Percentiles rank a stretch among this genome's conserved stretches.
These are phyloP conservation scores for Croton setiger DNA, from an alignment of 441 rosid species.

Conservation along the genomic window DNA sequence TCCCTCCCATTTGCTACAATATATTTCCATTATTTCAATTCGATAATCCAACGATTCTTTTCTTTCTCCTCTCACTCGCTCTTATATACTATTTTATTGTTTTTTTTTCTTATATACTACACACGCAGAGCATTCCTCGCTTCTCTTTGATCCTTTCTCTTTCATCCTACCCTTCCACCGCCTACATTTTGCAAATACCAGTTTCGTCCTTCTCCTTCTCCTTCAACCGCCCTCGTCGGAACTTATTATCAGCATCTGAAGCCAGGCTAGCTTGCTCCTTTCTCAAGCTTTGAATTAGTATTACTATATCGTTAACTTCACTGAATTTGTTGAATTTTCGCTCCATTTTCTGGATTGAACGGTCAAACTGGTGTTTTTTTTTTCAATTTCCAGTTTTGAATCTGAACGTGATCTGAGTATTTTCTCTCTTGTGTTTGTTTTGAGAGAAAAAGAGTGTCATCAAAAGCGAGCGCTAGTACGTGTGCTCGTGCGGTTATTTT, in stretches of 20 bases:
- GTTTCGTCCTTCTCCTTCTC: too few relatives aligned
- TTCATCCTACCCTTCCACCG: too few relatives aligned
- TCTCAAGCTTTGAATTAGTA: too few relatives aligned
- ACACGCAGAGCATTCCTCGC: background rate
- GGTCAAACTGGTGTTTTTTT: background rate
- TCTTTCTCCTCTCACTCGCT: background rate
- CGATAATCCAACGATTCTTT: slow-evolving; percentile 26
- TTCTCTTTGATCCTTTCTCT: background rate
- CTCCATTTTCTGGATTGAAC: background rate
- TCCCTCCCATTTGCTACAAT: background rate
- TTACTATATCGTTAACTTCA: too few relatives aligned
- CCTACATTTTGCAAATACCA: background rate
- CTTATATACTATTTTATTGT: too few relatives aligned
- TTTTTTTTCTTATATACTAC: slow-evolving; percentile 19
- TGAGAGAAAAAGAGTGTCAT: slow-evolving; percentile 3
- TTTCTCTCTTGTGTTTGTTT: background rate
- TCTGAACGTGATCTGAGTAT: background rate
- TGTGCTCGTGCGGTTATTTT: slow-evolving; percentile 1
- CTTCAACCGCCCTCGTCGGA: too few relatives aligned
- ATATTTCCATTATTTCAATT: slow-evolving; percentile 6
- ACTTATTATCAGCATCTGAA: too few relatives aligned
- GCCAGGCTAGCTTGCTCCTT: too few relatives aligned
- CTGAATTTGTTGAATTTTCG: background rate
- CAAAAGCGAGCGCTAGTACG: background rate
- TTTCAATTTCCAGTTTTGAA: background rate